These are phyloP conservation scores for Mycena haematopus DNA, from an alignment of 768 basidiomycete species.

Conservation along the genomic window DNA sequence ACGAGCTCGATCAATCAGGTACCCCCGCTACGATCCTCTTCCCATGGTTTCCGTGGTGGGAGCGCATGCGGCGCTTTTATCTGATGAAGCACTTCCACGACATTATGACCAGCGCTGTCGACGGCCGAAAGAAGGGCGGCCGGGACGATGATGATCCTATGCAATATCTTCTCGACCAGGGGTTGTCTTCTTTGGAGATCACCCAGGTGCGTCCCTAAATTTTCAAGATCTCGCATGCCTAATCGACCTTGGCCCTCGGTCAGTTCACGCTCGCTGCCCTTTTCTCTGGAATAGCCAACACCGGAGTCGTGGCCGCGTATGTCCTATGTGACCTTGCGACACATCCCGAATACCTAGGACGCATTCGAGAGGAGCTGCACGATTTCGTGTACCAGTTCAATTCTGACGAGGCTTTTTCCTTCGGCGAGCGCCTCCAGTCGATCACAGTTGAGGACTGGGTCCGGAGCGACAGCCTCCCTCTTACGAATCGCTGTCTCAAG, in stretches of 20 bases:
- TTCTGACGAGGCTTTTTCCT: conserved; percentile 1
- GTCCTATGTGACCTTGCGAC: conserved; percentile 30
- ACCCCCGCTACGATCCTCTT: neutral
- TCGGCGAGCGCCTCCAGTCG: conserved; percentile 5
- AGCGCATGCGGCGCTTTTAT: conserved; percentile 8
- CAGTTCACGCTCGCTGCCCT: conserved; percentile 17
- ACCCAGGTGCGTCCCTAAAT: conserved; percentile 1
- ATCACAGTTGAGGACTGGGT: conserved; percentile 14
- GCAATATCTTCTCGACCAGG: conserved; percentile 8
- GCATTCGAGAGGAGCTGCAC: conserved; percentile 32
- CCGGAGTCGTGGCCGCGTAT: conserved; percentile 22
- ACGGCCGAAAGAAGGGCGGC: neutral
- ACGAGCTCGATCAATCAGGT: neutral
- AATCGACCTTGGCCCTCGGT: neutral
- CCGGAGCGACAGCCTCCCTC: neutral
- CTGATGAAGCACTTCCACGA: conserved; percentile 14
- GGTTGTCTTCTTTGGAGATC: conserved; percentile 12
- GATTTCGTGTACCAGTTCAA: conserved; percentile 5
- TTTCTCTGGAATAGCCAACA: conserved; percentile 18
- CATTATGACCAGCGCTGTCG: neutral
- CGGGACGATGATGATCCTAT: conserved; percentile 4
- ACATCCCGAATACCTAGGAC: conserved; percentile 31
- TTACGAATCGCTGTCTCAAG: conserved; percentile 12
- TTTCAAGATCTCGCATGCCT: neutral
- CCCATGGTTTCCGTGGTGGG: neutral